Evolutionary conservation across 306 rosid species (phyloP).

Genomic region (Gastrolobium villosum): DNA sequence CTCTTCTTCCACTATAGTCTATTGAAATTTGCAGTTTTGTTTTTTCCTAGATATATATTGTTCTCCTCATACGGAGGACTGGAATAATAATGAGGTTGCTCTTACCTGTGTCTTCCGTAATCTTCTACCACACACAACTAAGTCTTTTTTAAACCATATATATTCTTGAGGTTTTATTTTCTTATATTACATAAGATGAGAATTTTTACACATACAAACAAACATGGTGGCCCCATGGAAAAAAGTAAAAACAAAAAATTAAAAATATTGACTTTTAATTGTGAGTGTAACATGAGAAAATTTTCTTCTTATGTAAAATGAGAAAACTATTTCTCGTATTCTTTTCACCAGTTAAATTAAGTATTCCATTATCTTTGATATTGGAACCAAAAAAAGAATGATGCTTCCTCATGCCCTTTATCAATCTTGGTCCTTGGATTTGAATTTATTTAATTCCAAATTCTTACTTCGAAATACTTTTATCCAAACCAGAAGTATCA

Average conservation of each 20-base stretch:
- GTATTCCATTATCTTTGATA: constrained; percentile 32
- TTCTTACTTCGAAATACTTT: not conserved
- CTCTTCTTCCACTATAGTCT: constrained; percentile 56
- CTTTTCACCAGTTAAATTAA: not conserved
- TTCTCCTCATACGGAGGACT: constrained; percentile 51
- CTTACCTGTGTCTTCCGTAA: constrained; percentile 55
- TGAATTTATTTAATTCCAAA: constrained; percentile 26
- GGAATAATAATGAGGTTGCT: constrained; percentile 74
- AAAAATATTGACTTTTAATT: no score
- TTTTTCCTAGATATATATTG: constrained; percentile 53
- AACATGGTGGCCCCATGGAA: no score
- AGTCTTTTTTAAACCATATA: constrained; percentile 65
- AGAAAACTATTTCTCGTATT: no score
- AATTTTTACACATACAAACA: no score
- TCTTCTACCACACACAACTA: constrained; percentile 59
- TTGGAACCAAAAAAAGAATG: constrained; percentile 48
- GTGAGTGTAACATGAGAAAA: no score
- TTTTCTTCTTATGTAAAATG: no score
- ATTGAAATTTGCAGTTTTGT: constrained; percentile 67
- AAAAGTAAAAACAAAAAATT: no score
- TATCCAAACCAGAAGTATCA: constrained; percentile 34
- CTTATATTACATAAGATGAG: no score
- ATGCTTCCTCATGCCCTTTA: constrained; percentile 48
- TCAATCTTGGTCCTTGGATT: constrained; percentile 32
- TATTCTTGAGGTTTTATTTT: no score